phyloP scores from a whole-genome alignment of 208 protist genomes.

The Acanthamoeba rhysodes region DNA sequence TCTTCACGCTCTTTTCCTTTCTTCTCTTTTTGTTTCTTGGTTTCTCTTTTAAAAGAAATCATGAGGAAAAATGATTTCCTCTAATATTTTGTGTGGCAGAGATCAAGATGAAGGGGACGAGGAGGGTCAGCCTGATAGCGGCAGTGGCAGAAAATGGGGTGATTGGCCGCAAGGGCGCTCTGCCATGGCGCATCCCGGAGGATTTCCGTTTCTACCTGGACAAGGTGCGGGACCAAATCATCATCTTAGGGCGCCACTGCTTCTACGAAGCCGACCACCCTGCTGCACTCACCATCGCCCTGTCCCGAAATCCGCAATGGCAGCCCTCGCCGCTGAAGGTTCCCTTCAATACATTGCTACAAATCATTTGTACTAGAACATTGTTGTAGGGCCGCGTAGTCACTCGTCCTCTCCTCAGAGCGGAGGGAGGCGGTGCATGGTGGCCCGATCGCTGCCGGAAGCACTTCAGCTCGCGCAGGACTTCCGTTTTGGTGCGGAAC shows the following conservation, averaged over 20 bases:
- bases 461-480: conserved; percentile 33
- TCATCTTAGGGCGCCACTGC: conserved; percentile 48
- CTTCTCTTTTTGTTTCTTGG: neutral
- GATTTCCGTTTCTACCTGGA: conserved; percentile 22
- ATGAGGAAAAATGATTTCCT: too few relatives aligned
- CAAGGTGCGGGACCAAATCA: conserved; percentile 8
- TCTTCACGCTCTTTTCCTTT: neutral
- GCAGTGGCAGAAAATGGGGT: conserved; percentile 66
- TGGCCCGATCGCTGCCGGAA: conserved; percentile 45
- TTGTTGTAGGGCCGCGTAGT: neutral
- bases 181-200: conserved; percentile 64
- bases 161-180: neutral
- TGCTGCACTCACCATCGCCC: conserved; percentile 49
- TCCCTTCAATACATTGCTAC: neutral
- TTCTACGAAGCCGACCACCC: conserved; percentile 35
- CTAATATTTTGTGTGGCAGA: too few relatives aligned
- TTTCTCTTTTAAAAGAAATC: neutral
- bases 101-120: neutral
- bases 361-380: neutral
- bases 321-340: neutral
- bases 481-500: neutral
- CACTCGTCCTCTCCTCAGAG: neutral
- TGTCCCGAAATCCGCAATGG: neutral
- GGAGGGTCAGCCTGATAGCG: conserved; percentile 26
- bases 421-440: conserved; percentile 25